These are phyloP conservation scores for Xylariaceae sp. DNA, from an alignment of 2,329 filamentous ascomycete species.

Conservation along the genomic window DNA sequence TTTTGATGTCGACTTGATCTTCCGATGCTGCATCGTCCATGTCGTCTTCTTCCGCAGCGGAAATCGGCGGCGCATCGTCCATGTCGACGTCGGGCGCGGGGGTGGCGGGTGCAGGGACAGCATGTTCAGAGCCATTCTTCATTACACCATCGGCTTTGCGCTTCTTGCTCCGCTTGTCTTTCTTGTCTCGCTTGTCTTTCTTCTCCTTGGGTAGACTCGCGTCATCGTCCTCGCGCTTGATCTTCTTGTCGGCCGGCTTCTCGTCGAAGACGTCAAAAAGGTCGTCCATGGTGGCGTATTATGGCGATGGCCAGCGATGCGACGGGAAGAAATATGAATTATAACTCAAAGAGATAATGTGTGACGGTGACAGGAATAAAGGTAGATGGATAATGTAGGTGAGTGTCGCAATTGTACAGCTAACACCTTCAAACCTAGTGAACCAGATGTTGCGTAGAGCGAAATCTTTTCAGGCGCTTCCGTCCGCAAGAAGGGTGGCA, in stretches of 20 bases:
- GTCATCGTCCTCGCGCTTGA: conserved; percentile 31
- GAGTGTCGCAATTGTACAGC: not conserved
- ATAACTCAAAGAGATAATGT: not conserved
- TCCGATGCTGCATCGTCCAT: conserved; percentile 36
- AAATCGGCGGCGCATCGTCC: conserved; percentile 32
- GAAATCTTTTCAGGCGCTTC: conserved; percentile 12
- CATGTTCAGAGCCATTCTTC: conserved; percentile 43
- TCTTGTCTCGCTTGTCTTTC: conserved; percentile 40
- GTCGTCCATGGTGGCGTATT: conserved; percentile 49
- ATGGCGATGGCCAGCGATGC: not conserved
- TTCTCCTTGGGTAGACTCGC: conserved; percentile 31
- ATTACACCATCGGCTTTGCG: conserved; percentile 76
- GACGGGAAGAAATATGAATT: not conserved
- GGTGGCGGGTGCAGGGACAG: conserved; percentile 23
- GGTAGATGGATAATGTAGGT: not conserved
- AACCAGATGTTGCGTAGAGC: not conserved
- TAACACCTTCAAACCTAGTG: not conserved
- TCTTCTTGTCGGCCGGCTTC: conserved; percentile 46
- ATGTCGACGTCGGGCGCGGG: conserved; percentile 33
- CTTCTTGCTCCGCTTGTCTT: conserved; percentile 63
- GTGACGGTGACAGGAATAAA: not conserved
- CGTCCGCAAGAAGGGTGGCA: conserved; percentile 18
- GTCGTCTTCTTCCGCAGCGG: conserved; percentile 32
- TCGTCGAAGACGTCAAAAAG: conserved; percentile 80
- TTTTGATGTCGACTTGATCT: conserved; percentile 53